These are phyloP conservation scores for Aspergillus cavernicola DNA, from an alignment of 495 filamentous ascomycete genomes.

Conservation along the genomic window DNA sequence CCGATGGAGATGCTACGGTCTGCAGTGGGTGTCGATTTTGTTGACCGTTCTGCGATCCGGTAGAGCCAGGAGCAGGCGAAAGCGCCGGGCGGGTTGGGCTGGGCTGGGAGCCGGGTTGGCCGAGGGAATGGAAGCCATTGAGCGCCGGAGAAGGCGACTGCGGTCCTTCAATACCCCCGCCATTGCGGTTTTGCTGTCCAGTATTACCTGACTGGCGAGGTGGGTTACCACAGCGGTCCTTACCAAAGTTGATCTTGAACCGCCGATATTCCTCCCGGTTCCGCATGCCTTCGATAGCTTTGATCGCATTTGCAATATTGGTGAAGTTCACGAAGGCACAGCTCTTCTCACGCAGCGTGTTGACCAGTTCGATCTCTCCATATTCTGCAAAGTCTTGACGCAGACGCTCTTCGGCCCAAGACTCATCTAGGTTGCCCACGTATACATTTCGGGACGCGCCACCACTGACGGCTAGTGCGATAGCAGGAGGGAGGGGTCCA, in stretches of 20 bases:
- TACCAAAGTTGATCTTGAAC: conserved; percentile 99
- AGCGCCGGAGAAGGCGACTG: conserved; percentile 57
- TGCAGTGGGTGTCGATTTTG: conserved; percentile 48
- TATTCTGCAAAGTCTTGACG: conserved; percentile 97
- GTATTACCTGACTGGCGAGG: conserved; percentile 72
- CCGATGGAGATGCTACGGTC: conserved; percentile 56
- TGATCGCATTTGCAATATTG: conserved; percentile 99
- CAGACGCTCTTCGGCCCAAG: conserved; percentile 93
- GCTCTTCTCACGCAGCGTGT: conserved; percentile 95
- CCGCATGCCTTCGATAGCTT: conserved; percentile 93
- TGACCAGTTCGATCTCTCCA: conserved; percentile 96
- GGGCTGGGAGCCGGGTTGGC: conserved; percentile 61
- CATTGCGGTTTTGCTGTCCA: conserved; percentile 56
- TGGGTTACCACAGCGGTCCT: conserved; percentile 95
- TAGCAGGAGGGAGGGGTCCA: conserved; percentile 91
- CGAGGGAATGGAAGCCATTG: conserved; percentile 50
- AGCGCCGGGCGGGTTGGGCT: conserved; percentile 62
- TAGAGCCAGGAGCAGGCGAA: conserved; percentile 55
- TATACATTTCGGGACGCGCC: conserved; percentile 95
- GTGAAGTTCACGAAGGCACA: conserved; percentile 99
- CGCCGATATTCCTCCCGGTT: conserved; percentile 93
- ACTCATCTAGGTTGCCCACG: conserved; percentile 94
- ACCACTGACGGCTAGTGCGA: conserved; percentile 92
- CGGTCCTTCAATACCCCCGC: conserved; percentile 50
- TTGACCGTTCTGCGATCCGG: conserved; percentile 50